Conservation (phyloP, 1,139 yeast genomes). For the Taphrina deformans region DNA sequence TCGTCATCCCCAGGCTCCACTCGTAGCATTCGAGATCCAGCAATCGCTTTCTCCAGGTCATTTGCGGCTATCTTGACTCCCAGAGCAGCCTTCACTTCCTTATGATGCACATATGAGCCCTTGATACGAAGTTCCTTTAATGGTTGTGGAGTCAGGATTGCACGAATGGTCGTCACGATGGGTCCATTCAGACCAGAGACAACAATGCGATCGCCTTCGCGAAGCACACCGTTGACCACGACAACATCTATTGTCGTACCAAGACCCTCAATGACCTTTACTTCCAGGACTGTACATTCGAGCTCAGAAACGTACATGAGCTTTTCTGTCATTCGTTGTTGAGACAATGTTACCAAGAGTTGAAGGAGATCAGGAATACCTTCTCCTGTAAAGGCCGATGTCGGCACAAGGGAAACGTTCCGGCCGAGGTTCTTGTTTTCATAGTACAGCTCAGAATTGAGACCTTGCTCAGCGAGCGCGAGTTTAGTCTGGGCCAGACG, state of each 20-base stretch:
- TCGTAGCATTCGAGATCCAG: conserved; percentile 93
- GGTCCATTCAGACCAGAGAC: conserved; percentile 99
- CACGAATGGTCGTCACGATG: conserved; percentile 94
- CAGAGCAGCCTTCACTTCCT: conserved; percentile 96
- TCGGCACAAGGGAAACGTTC: conserved; percentile 94
- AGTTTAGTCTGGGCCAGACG: conserved; percentile 82
- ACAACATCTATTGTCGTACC: conserved; percentile 99
- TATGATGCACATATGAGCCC: conserved; percentile 73
- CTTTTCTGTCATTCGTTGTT: conserved; percentile 98
- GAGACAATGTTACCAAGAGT: conserved; percentile 91
- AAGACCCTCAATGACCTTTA: conserved; percentile 96
- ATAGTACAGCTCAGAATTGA: conserved; percentile 93
- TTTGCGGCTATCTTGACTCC: conserved; percentile 99
- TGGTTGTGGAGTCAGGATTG: conserved; percentile 96
- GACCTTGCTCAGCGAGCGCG: conserved; percentile 95
- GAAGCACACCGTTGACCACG: conserved; percentile 86
- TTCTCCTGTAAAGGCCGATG: conserved; percentile 98
- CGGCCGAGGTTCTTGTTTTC: conserved; percentile 91
- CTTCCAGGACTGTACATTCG: conserved; percentile 96
- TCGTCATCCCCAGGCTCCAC: conserved; percentile 98
- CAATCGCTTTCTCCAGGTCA: conserved; percentile 97
- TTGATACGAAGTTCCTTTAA: conserved; percentile 92
- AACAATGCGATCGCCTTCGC: conserved; percentile 93
- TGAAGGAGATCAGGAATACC: conserved; percentile 99
- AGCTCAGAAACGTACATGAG: conserved; percentile 91